These are phyloP conservation scores for Biscutella auriculata DNA, from an alignment of 441 rosid genomes.

Conservation along the genomic window DNA sequence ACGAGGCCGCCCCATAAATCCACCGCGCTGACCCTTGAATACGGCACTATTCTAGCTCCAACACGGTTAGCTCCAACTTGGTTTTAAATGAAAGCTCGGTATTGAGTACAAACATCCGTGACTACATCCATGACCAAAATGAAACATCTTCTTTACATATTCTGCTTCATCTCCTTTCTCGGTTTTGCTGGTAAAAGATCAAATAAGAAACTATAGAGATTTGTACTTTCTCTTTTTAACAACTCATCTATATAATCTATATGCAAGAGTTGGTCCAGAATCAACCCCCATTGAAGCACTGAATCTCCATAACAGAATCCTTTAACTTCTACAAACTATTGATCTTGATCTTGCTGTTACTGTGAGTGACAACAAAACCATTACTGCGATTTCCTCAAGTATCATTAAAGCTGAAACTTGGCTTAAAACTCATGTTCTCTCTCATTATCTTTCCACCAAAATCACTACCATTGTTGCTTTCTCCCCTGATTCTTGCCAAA, in stretches of 20 bases:
- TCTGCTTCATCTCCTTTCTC: slow-evolving; percentile 31
- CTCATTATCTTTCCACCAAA: slow-evolving; percentile 49
- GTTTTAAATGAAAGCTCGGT: too few species aligned
- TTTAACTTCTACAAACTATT: slow-evolving; percentile 18
- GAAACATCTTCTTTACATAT: slow-evolving; percentile 24
- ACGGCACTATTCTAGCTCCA: too few species aligned
- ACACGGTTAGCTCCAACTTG: too few species aligned
- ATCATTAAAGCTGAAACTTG: slow-evolving; percentile 63
- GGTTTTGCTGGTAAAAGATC: slow-evolving; percentile 38
- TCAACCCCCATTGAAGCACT: slow-evolving; percentile 22
- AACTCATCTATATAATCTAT: not conserved
- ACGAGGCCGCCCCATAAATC: slow-evolving; percentile 28
- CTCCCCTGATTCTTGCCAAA: slow-evolving; percentile 27
- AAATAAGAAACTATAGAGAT: not conserved
- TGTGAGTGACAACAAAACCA: slow-evolving; percentile 29
- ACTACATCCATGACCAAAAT: too few species aligned
- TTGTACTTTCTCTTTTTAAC: not conserved
- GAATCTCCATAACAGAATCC: slow-evolving; percentile 19
- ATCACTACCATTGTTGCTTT: slow-evolving; percentile 58
- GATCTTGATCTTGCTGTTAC: slow-evolving; percentile 35
- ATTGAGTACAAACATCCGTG: too few species aligned
- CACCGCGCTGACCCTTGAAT: too few species aligned
- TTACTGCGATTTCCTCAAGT: slow-evolving; percentile 40
- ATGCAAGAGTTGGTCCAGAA: slow-evolving; percentile 56
- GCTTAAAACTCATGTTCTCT: slow-evolving; percentile 50